Evolutionary conservation across 352 stramenopile genomes (phyloP).

Genomic region (Thalassiosira mediterranea): DNA sequence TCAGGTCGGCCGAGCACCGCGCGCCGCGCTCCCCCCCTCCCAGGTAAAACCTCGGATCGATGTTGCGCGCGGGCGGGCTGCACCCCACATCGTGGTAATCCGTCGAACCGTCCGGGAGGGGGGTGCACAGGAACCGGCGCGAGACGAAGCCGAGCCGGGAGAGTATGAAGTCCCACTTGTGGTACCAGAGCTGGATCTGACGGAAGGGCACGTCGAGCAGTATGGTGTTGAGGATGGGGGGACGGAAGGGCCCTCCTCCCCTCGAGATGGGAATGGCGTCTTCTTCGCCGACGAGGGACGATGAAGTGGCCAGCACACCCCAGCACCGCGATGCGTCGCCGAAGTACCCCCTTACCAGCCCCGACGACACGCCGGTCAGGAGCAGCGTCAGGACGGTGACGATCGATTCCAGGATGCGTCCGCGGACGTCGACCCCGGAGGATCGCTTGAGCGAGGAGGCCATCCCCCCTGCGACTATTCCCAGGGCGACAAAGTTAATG

Average conservation of each 20-base stretch:
- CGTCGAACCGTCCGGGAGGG: constrained; percentile 18
- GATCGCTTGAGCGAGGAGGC: constrained; percentile 68
- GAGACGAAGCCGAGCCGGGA: constrained; percentile 50
- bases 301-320: constrained; percentile 37
- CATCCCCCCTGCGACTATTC: constrained; percentile 70
- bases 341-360: constrained; percentile 75
- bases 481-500: constrained; percentile 75
- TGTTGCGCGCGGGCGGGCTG: constrained; percentile 63
- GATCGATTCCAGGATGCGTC: constrained; percentile 68
- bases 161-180: constrained; percentile 36
- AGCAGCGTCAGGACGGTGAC: constrained; percentile 70
- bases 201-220: constrained; percentile 17
- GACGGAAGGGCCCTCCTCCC: constrained; percentile 3
- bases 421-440: constrained; percentile 71
- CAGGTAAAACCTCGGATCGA: constrained; percentile 69
- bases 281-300: background rate
- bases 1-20: constrained; percentile 45
- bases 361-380: constrained; percentile 63
- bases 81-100: constrained; percentile 50
- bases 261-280: background rate
- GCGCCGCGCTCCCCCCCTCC: constrained; percentile 28
- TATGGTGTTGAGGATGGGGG: constrained; percentile 10
- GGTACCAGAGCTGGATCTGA: constrained; percentile 21
- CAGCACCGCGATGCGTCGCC: constrained; percentile 61
- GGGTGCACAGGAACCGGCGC: constrained; percentile 29